Conservation (phyloP, 768 basidiomycete genomes). For the Chiua virens region DNA sequence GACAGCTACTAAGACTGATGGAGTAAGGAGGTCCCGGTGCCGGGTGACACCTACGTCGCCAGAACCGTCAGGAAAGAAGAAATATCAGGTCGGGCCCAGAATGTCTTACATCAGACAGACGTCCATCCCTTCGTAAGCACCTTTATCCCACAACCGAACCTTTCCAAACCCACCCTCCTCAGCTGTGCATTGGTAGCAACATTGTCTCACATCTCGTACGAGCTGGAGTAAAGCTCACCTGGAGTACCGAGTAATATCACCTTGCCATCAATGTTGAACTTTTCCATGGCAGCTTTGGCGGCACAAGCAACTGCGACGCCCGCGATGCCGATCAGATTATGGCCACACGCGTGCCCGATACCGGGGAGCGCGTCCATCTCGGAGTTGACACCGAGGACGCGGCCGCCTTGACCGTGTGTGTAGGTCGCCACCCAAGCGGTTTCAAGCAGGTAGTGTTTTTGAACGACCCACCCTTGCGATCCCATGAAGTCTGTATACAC, state of each 20-base stretch:
- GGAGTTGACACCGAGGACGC: conserved; percentile 76
- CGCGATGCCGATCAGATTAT: conserved; percentile 77
- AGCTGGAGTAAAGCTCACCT: conserved; percentile 39
- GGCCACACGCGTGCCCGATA: conserved; percentile 76
- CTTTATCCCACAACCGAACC: conserved; percentile 61
- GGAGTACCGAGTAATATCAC: conserved; percentile 78
- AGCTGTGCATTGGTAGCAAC: conserved; percentile 38
- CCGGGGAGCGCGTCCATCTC: conserved; percentile 70
- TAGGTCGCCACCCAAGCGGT: conserved; percentile 83
- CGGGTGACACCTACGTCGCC: conserved; percentile 66
- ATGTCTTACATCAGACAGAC: conserved; percentile 66
- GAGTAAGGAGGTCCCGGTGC: conserved; percentile 73
- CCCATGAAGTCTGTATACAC: conserved; percentile 65
- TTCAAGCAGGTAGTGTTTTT: conserved; percentile 57
- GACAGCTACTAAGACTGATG: conserved; percentile 60
- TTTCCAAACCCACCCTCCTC: conserved; percentile 83
- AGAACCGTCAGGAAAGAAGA: background rate
- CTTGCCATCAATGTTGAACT: conserved; percentile 63
- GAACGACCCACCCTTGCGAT: conserved; percentile 64
- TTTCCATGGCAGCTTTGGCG: conserved; percentile 60
- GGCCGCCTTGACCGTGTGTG: conserved; percentile 62
- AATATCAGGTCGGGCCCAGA: background rate
- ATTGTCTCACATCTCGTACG: background rate
- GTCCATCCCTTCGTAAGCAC: conserved; percentile 75
- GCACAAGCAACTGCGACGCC: conserved; percentile 74